Evolutionary conservation across 768 basidiomycete species (phyloP).

Genomic region (Pisolithus sp.): DNA sequence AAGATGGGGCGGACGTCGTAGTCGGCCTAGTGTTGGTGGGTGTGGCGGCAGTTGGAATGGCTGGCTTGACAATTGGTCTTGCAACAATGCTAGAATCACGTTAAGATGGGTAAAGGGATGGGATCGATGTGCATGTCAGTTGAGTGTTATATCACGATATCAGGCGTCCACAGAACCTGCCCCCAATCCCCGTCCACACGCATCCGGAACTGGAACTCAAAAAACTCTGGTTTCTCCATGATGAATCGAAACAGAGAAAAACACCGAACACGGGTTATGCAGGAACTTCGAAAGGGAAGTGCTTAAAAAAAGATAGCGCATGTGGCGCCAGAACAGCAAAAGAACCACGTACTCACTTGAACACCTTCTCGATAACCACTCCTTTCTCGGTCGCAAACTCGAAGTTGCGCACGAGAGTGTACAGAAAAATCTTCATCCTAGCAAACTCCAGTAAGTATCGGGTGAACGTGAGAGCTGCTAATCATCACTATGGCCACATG

Average conservation of each 20-base stretch:
- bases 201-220: too few relatives aligned
- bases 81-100: conserved; percentile 3
- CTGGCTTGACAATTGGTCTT: conserved; percentile 3
- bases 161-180: background rate
- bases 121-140: conserved; percentile 6
- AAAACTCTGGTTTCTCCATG: background rate
- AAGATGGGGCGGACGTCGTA: conserved; percentile 39
- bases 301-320: too few relatives aligned
- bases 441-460: conserved; percentile 2
- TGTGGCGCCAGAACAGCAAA: conserved; percentile 1
- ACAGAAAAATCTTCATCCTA: conserved; percentile 61
- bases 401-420: conserved; percentile 50
- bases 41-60: background rate
- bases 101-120: conserved; percentile 5
- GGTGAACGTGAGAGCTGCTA: background rate
- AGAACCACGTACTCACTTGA: conserved; percentile 42
- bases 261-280: too few relatives aligned
- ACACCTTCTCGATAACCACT: conserved; percentile 54
- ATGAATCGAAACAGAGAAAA: background rate
- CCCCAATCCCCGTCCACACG: too few relatives aligned
- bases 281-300: too few relatives aligned
- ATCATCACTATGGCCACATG: background rate
- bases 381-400: conserved; percentile 46
- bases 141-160: background rate
- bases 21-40: background rate